These are phyloP conservation scores for Carex parvula DNA, from an alignment of 176 grass and related monocot genomes.

Conservation along the genomic window DNA sequence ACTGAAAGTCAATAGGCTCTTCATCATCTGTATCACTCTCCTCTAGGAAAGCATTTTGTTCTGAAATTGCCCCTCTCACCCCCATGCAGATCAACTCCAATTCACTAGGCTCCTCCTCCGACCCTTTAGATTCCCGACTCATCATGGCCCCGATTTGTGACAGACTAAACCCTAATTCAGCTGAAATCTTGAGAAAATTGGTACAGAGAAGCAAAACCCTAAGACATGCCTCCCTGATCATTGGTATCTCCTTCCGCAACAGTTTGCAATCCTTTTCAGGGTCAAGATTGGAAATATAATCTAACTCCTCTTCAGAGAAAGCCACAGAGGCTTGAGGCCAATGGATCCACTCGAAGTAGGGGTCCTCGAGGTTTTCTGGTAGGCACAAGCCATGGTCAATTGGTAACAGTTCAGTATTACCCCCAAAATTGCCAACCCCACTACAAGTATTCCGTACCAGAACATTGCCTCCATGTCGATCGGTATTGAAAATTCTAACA, in stretches of 20 bases:
- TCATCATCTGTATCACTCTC: conserved; percentile 35
- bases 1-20: conserved; percentile 54
- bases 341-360: conserved; percentile 98
- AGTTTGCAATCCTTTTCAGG: conserved; percentile 75
- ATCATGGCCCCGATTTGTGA: conserved; percentile 91
- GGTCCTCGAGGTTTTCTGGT: conserved; percentile 85
- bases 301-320: conserved; percentile 72
- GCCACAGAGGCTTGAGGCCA: conserved; percentile 82
- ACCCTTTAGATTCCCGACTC: conserved; percentile 63
- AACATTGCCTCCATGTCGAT: conserved; percentile 73
- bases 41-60: conserved; percentile 17
- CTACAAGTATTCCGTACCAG: conserved; percentile 56
- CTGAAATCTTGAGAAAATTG: conserved; percentile 83
- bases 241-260: conserved; percentile 65
- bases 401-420: conserved; percentile 59
- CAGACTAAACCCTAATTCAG: conserved; percentile 68
- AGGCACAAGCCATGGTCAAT: conserved; percentile 90
- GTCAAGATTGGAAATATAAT: conserved; percentile 73
- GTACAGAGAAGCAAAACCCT: conserved; percentile 75
- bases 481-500: conserved; percentile 83
- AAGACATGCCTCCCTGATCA: conserved; percentile 89
- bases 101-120: conserved; percentile 77
- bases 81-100: conserved; percentile 81
- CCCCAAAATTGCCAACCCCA: conserved; percentile 51
- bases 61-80: conserved; percentile 55